Conservation (phyloP, 495 filamentous ascomycete genomes). For the Chaetomidium leptoderma region DNA sequence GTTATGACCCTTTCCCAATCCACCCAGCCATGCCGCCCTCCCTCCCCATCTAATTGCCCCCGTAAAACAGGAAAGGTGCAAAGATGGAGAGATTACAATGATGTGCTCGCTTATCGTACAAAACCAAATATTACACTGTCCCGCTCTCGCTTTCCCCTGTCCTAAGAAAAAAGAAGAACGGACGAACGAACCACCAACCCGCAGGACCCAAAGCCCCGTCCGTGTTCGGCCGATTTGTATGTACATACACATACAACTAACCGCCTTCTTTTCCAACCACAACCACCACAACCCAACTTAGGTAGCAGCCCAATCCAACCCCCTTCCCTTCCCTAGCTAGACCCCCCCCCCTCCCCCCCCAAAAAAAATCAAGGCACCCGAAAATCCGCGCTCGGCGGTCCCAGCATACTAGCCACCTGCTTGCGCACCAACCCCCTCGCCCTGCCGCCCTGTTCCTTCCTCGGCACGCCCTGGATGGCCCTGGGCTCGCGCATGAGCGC, state of each 20-base stretch:
- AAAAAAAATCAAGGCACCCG: conserved; percentile 11
- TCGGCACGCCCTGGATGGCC: conserved; percentile 68
- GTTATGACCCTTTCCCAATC: conserved; percentile 5
- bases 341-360: neutral
- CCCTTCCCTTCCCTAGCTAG: neutral
- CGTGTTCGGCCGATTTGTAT: no score
- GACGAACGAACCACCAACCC: neutral
- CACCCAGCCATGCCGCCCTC: no score
- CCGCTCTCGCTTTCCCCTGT: neutral
- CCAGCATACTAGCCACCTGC: conserved; percentile 67
- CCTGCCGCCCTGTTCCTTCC: conserved; percentile 56
- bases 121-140: conserved; percentile 6
- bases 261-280: no score
- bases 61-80: neutral
- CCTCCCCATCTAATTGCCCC: neutral
- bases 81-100: neutral
- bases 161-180: neutral
- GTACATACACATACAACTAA: no score
- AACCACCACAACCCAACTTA: neutral
- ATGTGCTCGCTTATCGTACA: conserved; percentile 12
- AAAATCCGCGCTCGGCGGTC: conserved; percentile 27
- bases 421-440: conserved; percentile 59
- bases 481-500: conserved; percentile 84
- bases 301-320: neutral
- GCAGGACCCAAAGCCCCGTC: neutral